Evolutionary conservation across 352 stramenopile genomes (phyloP), one percentile per base, ranked within the genome.

Genomic region (Elongisporangium anandrum): DNA sequence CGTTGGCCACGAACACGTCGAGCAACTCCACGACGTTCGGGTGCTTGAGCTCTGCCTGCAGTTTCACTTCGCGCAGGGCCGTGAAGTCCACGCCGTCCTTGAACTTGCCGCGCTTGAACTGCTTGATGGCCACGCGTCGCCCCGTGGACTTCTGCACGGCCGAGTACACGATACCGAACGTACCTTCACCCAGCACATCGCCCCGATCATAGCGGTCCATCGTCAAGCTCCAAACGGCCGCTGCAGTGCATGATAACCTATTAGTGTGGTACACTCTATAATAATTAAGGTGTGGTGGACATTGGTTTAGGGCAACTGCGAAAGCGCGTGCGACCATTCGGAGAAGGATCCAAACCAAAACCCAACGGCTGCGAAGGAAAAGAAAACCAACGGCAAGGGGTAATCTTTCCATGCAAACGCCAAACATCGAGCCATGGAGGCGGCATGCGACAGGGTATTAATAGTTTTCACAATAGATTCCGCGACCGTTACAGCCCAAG

Each of bases 61-160:
- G 71, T 62, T 95, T 96, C 51, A 96, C 87, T 76, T 96, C 88
- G 39, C 88, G 85, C 64, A 96, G 64, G 26, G 88, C 87, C 55
- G 88, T 96, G 60, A 94, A 96, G 66, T 95, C 78, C 50, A 96
- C 82, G 48, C 86, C 82, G 59, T 95, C 85, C 65, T 95, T 94
- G 64, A 94, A 93, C 58, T 95, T 92, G 49, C 84, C 83, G 45
- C 85, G 82, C 68, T 95, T 95, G 67, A 95, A 95, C 70, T 93
- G 77, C 66, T 95, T 95, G 60, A 95, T 94, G 39, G 86, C 86
- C 29, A 95, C 86, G 22, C 65, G 66, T 26, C 81, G 68, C 2
- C 79, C 76, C 21, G 84, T 87, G 66, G 73, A 80, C 62, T 88
- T 91, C 64, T 95, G 84, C 45, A 86, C 72, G 22, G 84, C 85